Evolutionary conservation across 2,329 filamentous ascomycete species (phyloP), one percentile per base, ranked within the genome.

Genomic region (Neonectria punicea): DNA sequence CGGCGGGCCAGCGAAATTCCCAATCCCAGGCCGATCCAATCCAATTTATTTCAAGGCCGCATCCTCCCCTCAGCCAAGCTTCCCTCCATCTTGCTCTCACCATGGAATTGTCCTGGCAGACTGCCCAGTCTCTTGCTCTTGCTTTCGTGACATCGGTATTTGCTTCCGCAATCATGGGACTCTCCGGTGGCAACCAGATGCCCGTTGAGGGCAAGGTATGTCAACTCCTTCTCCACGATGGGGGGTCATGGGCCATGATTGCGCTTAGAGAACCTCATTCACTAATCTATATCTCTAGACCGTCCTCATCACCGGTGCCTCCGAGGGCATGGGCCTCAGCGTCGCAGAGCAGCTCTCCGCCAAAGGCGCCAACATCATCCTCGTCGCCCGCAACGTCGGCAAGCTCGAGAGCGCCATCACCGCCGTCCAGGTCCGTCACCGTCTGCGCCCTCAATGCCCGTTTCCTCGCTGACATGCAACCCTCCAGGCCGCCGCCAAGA

Each of bases 251-350:
- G n/a, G n/a, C n/a, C n/a, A n/a, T n/a, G n/a, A n/a, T n/a, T 34
- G 4, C 20, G n/a, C 49, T 14, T 13, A 7, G 10, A 51, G n/a
- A 43, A 28, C 47, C 53, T 20, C n/a, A 9, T 11, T 11, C 57
- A 41, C 54, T 58, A 53, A 57, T 47, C n/a, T 58, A 62, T n/a
- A 44, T 13, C 60, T 10, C 61, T 65, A 66, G 94, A 97, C 94
- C 2, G 86, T 97, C 57, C 84, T 98, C 60, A 84, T 99, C 57
- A 99, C 96, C 0, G 96, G 96, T 51, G 94, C 91, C 34, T 98
- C 96, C 0, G 93, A 98, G 76, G 96, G 96, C 63, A 93, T 98
- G 91, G 96, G 96, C 65, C 89, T 90, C 71, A 89, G 89, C 56
- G 88, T 90, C 20, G 94, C 91, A 5, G 85, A 88, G 56, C 86